Evolutionary conservation across 192 early-diverging fungal genomes (phyloP).

Genomic region (Phycomyces nitens): DNA sequence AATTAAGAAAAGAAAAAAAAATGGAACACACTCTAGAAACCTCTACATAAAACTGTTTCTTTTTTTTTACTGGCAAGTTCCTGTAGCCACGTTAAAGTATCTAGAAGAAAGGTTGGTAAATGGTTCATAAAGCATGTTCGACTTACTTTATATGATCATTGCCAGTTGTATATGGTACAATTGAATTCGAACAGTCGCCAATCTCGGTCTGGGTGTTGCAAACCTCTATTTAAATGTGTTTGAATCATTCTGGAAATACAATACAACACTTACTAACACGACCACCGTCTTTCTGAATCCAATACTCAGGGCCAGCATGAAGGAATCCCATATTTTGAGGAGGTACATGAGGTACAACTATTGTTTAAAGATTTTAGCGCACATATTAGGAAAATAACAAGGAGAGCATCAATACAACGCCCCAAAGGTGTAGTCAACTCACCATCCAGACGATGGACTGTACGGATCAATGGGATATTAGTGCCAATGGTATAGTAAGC

Average conservation of each 20-base stretch:
- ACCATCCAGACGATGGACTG: constrained; percentile 28
- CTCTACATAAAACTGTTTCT: background rate
- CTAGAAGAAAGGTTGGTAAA: background rate
- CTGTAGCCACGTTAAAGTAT: background rate
- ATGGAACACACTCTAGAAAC: no score
- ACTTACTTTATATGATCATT: constrained; percentile 23
- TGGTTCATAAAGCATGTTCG: no score
- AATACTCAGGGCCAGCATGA: constrained; percentile 27
- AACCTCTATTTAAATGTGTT: constrained; percentile 10
- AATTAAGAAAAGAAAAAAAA: no score
- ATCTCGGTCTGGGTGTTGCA: constrained; percentile 17
- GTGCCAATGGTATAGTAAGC: constrained; percentile 20
- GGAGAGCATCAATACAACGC: no score
- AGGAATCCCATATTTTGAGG: constrained; percentile 17
- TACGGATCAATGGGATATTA: constrained; percentile 13
- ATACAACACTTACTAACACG: constrained; percentile 11
- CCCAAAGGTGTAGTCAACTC: background rate
- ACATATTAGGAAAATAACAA: no score
- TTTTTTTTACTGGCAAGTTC: background rate
- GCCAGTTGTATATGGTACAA: constrained; percentile 15
- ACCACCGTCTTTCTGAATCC: constrained; percentile 13
- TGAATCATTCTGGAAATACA: background rate
- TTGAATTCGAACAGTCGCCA: constrained; percentile 18
- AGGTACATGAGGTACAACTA: constrained; percentile 31
- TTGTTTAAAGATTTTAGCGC: no score